phyloP scores from a whole-genome alignment of 495 filamentous ascomycete genomes.

The Neurospora sp. region DNA sequence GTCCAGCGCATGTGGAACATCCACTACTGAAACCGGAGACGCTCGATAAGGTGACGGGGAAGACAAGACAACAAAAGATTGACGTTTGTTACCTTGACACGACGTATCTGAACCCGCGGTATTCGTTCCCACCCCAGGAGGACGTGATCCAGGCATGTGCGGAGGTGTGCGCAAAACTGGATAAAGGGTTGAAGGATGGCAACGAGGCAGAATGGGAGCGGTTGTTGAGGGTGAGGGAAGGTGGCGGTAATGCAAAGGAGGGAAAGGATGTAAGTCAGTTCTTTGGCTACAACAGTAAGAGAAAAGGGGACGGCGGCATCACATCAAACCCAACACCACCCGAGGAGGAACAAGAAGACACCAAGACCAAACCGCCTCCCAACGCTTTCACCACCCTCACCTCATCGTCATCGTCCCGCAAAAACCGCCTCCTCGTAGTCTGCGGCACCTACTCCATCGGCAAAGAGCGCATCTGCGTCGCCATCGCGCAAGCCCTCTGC shows the following conservation, averaged over 20 bases:
- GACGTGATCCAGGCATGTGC: slow-evolving; percentile 81
- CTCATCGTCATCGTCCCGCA: neutral
- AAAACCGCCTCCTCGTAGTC: slow-evolving; percentile 66
- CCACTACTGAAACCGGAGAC: slow-evolving; percentile 68
- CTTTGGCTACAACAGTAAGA: slow-evolving; percentile 16
- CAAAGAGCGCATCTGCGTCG: slow-evolving; percentile 92
- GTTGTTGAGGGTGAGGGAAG: slow-evolving; percentile 17
- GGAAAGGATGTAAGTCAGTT: slow-evolving; percentile 31
- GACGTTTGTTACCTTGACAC: slow-evolving; percentile 96
- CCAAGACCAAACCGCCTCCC: neutral
- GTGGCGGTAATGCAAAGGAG: slow-evolving; percentile 13
- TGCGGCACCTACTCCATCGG: slow-evolving; percentile 97
- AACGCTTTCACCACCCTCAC: slow-evolving; percentile 20
- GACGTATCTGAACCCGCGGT: slow-evolving; percentile 91
- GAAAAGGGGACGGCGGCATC: slow-evolving; percentile 8
- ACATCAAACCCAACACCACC: neutral
- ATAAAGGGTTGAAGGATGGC: slow-evolving; percentile 19
- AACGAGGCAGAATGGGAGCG: slow-evolving; percentile 23
- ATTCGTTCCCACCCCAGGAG: slow-evolving; percentile 83
- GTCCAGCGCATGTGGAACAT: slow-evolving; percentile 75
- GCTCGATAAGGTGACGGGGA: slow-evolving; percentile 55
- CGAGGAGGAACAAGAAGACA: neutral
- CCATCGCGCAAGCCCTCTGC: slow-evolving; percentile 75
- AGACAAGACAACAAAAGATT: slow-evolving; percentile 69
- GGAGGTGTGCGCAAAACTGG: slow-evolving; percentile 66